These are phyloP conservation scores for Penicillium sp. DNA, from an alignment of 2,329 filamentous ascomycete genomes.

Conservation along the genomic window DNA sequence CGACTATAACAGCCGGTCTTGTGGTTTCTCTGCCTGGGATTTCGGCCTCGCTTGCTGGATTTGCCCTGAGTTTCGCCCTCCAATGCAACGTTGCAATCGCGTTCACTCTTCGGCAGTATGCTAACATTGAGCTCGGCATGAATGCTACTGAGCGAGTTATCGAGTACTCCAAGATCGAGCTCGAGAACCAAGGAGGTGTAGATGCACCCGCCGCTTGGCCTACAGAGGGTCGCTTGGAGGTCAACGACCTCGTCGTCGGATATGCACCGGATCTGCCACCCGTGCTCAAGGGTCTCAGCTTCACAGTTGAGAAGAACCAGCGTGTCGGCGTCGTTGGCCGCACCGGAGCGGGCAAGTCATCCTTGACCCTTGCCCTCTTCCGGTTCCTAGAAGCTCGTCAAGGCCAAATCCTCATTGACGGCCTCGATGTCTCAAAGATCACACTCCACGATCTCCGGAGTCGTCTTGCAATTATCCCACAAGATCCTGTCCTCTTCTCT, in stretches of 20 bases:
- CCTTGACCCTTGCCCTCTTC: slow-evolving; percentile 35
- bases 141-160: slow-evolving; percentile 49
- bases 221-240: slow-evolving; percentile 67
- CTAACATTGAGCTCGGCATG: slow-evolving; percentile 64
- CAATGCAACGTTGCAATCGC: slow-evolving; percentile 69
- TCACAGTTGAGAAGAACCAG: slow-evolving; percentile 30
- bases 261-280: slow-evolving; percentile 70
- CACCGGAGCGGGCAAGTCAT: slow-evolving; percentile 40
- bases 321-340: slow-evolving; percentile 38
- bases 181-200: slow-evolving; percentile 28
- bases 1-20: slow-evolving; percentile 64
- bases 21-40: slow-evolving; percentile 65
- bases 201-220: slow-evolving; percentile 35
- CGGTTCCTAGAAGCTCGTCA: slow-evolving; percentile 32
- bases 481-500: slow-evolving; percentile 80
- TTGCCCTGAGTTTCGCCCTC: slow-evolving; percentile 73
- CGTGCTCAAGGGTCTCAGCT: slow-evolving; percentile 29
- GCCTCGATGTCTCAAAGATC: slow-evolving; percentile 52
- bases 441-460: slow-evolving; percentile 63
- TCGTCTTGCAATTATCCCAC: slow-evolving; percentile 78
- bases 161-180: slow-evolving; percentile 53
- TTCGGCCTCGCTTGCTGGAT: slow-evolving; percentile 72
- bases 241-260: slow-evolving; percentile 69
- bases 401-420: slow-evolving; percentile 35
- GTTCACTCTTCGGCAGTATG: slow-evolving; percentile 68